A percentile compares a stretch with the other conserved stretches of the same genome.
These are phyloP conservation scores for Pyrenochaeta sp. DNA, from an alignment of 2,329 filamentous ascomycete genomes.

Conservation along the genomic window DNA sequence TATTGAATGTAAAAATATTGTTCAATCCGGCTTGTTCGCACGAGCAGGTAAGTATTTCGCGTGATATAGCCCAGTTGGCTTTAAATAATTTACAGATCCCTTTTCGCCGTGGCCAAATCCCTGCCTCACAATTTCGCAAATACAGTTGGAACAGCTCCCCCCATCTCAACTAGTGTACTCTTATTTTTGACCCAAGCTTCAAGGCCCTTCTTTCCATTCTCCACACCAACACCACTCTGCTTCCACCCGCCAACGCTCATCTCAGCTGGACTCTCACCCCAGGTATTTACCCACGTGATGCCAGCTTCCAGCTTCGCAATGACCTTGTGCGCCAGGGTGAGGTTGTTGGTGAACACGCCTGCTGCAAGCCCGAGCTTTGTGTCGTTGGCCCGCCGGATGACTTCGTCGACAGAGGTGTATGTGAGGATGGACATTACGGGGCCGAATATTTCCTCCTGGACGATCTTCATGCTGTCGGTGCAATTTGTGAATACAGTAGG, in stretches of 20 bases:
- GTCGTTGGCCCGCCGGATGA: constrained; percentile 75
- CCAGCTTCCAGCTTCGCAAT: constrained; percentile 78
- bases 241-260: constrained; percentile 96
- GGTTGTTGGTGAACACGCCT: constrained; percentile 80
- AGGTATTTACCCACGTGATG: constrained; percentile 92
- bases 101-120: too few species aligned
- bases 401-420: constrained; percentile 75
- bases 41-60: too few species aligned
- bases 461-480: constrained; percentile 81
- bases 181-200: constrained; percentile 87
- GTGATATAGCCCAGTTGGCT: too few species aligned
- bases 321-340: constrained; percentile 77
- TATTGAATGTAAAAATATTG: too few species aligned
- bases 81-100: too few species aligned
- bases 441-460: constrained; percentile 86
- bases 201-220: constrained; percentile 82
- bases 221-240: constrained; percentile 84
- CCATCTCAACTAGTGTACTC: constrained; percentile 86
- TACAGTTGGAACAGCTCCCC: constrained; percentile 72
- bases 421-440: constrained; percentile 84
- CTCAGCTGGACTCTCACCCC: constrained; percentile 91
- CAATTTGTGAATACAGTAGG: constrained; percentile 90
- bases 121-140: constrained; percentile 58
- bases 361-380: constrained; percentile 83
- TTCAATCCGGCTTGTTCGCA: too few species aligned